These are phyloP conservation scores for Penicillium malachiteum DNA, from an alignment of 495 filamentous ascomycete genomes.

Conservation along the genomic window DNA sequence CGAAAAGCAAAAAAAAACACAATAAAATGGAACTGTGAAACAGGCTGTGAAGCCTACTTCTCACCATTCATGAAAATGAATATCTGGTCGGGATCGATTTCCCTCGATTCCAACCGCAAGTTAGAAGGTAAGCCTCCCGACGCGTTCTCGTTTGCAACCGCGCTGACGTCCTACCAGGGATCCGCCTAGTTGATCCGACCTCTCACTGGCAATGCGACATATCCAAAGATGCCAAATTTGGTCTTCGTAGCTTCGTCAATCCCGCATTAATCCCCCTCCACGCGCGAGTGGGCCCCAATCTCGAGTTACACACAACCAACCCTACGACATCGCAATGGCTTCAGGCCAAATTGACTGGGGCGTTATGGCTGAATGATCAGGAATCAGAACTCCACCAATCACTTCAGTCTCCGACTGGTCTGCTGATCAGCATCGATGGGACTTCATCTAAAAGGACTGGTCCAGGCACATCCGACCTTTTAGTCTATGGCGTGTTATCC, in stretches of 20 bases:
- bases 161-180: slow-evolving; percentile 28
- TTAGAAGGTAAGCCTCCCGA: slow-evolving; percentile 33
- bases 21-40: background rate
- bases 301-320: slow-evolving; percentile 44
- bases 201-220: slow-evolving; percentile 42
- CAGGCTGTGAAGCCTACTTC: background rate
- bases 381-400: slow-evolving; percentile 32
- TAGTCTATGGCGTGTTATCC: slow-evolving; percentile 53
- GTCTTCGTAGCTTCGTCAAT: slow-evolving; percentile 46
- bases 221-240: slow-evolving; percentile 34
- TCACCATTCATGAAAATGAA: slow-evolving; percentile 30
- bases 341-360: slow-evolving; percentile 30
- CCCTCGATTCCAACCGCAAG: slow-evolving; percentile 26
- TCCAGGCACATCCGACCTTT: slow-evolving; percentile 47
- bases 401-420: slow-evolving; percentile 42
- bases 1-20: background rate
- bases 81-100: slow-evolving; percentile 39
- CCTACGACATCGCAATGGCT: slow-evolving; percentile 44
- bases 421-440: slow-evolving; percentile 37
- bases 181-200: slow-evolving; percentile 39
- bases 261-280: slow-evolving; percentile 49
- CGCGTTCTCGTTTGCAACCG: slow-evolving; percentile 4
- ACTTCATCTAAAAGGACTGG: slow-evolving; percentile 17
- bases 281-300: slow-evolving; percentile 49
- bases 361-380: slow-evolving; percentile 37